Conservation (phyloP, 2,329 filamentous ascomycete genomes). For the Aspergillus sergii region DNA sequence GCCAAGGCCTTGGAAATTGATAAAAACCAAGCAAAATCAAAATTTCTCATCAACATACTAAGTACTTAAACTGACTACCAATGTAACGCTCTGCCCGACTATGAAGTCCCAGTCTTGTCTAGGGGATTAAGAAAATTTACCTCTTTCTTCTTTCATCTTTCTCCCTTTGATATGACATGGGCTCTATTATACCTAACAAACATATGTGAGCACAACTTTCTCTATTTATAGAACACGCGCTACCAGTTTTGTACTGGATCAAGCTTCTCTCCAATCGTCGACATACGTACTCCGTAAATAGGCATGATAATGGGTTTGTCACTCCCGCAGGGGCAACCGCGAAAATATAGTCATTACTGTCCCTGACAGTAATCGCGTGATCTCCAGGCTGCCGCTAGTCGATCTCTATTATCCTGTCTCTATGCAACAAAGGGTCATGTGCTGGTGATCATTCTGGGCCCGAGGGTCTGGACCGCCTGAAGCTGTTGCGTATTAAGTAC, state of each 20-base stretch:
- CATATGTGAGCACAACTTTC: neutral
- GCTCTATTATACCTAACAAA: neutral
- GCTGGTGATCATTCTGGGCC: neutral
- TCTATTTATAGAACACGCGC: neutral
- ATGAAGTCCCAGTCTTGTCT: neutral
- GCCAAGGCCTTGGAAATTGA: neutral
- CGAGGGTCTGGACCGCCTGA: slow-evolving; percentile 4
- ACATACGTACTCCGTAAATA: neutral
- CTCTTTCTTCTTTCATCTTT: neutral
- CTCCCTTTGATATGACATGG: neutral
- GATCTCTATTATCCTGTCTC: neutral
- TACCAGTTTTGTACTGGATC: neutral
- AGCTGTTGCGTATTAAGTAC: neutral
- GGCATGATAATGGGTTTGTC: neutral
- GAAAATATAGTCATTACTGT: neutral
- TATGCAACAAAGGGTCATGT: neutral
- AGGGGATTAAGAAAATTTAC: neutral
- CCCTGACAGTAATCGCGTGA: neutral
- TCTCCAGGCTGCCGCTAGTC: neutral
- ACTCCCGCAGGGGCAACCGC: neutral
- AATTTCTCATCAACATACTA: neutral
- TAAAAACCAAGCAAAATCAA: neutral
- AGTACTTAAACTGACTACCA: neutral
- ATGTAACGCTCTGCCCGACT: neutral
- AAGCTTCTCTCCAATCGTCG: neutral